phyloP scores from a whole-genome alignment of 2,329 filamentous ascomycete genomes.

The Fusarium protoensiforme region DNA sequence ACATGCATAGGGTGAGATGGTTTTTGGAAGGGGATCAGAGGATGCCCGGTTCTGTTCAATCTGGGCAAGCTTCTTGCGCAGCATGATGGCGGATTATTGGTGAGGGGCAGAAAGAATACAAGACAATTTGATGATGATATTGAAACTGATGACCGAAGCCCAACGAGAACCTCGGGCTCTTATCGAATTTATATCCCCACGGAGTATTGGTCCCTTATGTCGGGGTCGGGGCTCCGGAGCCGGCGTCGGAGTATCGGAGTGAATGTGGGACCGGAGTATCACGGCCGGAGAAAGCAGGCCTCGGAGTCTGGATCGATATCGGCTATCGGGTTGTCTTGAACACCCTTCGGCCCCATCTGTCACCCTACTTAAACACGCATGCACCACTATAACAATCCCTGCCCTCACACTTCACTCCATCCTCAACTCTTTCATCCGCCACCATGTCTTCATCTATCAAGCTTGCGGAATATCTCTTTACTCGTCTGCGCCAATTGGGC shows the following conservation, averaged over 20 bases:
- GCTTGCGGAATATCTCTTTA: slow-evolving; percentile 16
- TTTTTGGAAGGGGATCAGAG: slow-evolving; percentile 11
- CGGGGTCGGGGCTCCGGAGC: background rate
- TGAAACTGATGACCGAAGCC: background rate
- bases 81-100: slow-evolving; percentile 48
- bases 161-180: background rate
- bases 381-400: background rate
- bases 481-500: slow-evolving; percentile 9
- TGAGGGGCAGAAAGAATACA: background rate
- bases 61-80: slow-evolving; percentile 9
- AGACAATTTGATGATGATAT: background rate
- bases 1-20: slow-evolving; percentile 3
- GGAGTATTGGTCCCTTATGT: background rate
- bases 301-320: background rate
- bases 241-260: background rate
- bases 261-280: background rate
- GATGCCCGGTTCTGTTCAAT: slow-evolving; percentile 7
- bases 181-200: background rate
- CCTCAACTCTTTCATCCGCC: background rate
- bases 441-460: background rate
- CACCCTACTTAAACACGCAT: background rate
- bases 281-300: background rate
- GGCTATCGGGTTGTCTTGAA: background rate
- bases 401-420: background rate
- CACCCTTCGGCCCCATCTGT: background rate